These are phyloP conservation scores for Colletotrichum aenigma DNA, from an alignment of 2,329 filamentous ascomycete species.

Conservation along the genomic window DNA sequence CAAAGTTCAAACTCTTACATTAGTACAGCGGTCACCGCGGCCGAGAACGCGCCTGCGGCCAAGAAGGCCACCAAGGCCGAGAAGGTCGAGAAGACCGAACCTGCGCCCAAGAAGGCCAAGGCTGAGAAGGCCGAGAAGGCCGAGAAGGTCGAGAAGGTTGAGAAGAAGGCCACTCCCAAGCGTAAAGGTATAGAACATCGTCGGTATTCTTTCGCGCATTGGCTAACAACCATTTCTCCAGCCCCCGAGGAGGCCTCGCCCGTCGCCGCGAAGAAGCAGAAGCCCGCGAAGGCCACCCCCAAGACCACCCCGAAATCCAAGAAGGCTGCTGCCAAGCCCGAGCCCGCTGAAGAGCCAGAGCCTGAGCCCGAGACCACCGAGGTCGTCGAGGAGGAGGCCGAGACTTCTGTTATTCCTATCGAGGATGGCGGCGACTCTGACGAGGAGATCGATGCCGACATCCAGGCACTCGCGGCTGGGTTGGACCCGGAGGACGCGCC, in stretches of 20 bases:
- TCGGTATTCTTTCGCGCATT: neutral
- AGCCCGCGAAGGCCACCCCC: conserved; percentile 47
- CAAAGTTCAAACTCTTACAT: neutral
- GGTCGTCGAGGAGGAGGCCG: conserved; percentile 24
- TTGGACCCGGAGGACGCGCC: conserved; percentile 43
- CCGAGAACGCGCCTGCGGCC: conserved; percentile 34
- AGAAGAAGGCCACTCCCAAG: conserved; percentile 28
- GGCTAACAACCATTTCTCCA: conserved; percentile 29
- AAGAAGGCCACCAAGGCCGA: conserved; percentile 16
- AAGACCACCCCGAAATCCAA: conserved; percentile 55
- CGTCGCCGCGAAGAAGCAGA: conserved; percentile 49
- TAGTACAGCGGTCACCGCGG: conserved; percentile 30
- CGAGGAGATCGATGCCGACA: conserved; percentile 45
- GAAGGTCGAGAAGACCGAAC: conserved; percentile 14
- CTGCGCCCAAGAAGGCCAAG: conserved; percentile 10
- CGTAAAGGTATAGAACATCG: conserved; percentile 37
- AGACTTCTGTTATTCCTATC: conserved; percentile 25
- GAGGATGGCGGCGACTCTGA: conserved; percentile 39
- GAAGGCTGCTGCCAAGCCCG: conserved; percentile 39
- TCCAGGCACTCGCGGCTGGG: conserved; percentile 46
- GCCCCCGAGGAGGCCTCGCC: conserved; percentile 51
- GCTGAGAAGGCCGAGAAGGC: conserved; percentile 22
- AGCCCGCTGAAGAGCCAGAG: conserved; percentile 28
- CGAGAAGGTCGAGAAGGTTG: conserved; percentile 31
- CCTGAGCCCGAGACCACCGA: conserved; percentile 23